Base-by-base conservation (phyloP, 768 basidiomycete genomes). In the Xerocomellus amylosporus region DNA sequence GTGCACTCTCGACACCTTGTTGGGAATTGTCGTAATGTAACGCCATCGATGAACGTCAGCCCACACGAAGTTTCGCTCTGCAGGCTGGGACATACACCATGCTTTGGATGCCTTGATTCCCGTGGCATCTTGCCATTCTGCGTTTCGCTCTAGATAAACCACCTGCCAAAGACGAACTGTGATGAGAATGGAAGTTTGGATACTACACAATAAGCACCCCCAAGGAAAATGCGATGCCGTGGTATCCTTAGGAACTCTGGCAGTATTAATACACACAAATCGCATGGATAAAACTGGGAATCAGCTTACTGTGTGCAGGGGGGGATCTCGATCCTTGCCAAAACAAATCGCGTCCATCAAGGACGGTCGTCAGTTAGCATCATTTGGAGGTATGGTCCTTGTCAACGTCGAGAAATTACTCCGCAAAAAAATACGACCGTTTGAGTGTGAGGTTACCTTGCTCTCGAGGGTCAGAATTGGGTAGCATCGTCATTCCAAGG, bases 121-220 rank as follows among this genome's bases (percentile, higher is more conserved):
- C 22, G 15, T 37, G 12, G 24, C 34, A 30, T 28, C 51, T 52
- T 53, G 41, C 17, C 5, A 9, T 57, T 53, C 57, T 55, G 36
- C 30, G 20, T 15, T 62, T 59, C 53, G 40, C 26, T 36, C 30
- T 12, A 54, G 39, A 49, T 37, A 22, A 53, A 48, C 7, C 14
- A 45, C 52, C 48, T 64, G 54, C 54, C 54, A 36, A 36, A 38
- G 53, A 52, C 40, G 44, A 31, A 28, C 14, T 33, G 24, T 2
- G 44, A 42, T 49, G n/a, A 24, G 47, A 56, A 56, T 55, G 50
- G 53, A 60, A 55, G 63, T n/a, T 8, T 12, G 37, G 28, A 39
- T 10, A 38, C 6, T 10, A 38, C 6, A 49, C 19, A 47, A 41
- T 40, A 54, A 37, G 38, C 4, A 43, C 39, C 26, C 41, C 10